phyloP scores from a whole-genome alignment of 139 green algal genomes.

The Tetraselmis chui region DNA sequence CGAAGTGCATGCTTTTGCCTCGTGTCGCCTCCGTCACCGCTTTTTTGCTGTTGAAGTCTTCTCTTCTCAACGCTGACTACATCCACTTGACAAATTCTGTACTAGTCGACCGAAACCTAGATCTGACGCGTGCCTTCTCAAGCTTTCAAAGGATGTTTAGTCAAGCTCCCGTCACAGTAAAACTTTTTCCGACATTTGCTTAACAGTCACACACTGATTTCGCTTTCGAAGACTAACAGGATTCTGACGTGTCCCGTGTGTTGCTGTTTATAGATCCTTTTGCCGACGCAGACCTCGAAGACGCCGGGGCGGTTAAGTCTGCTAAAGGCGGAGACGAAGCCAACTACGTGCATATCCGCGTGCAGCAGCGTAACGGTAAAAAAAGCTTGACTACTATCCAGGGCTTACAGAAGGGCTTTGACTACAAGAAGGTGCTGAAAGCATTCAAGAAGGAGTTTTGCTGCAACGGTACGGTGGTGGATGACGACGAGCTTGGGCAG shows the following conservation, averaged over 20 bases:
- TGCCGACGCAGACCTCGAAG: conserved; percentile 21
- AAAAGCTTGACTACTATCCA: conserved; percentile 95
- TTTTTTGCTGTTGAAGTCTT: no score
- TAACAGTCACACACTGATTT: no score
- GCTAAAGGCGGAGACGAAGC: conserved; percentile 15
- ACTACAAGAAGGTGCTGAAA: conserved; percentile 99
- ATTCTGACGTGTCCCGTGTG: neutral
- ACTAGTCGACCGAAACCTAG: neutral
- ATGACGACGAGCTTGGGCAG: conserved; percentile 89
- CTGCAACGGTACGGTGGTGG: conserved; percentile 98
- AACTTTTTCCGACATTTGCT: no score
- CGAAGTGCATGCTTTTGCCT: no score
- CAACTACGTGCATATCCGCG: conserved; percentile 85
- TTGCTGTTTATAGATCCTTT: conserved; percentile 35
- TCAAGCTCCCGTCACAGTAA: neutral
- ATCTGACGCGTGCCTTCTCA: neutral
- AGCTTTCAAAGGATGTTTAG: neutral
- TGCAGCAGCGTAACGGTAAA: conserved; percentile 96
- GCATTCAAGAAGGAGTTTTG: conserved; percentile 99
- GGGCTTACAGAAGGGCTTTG: conserved; percentile 82
- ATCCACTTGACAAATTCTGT: neutral
- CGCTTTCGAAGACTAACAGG: neutral
- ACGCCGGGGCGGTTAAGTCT: conserved; percentile 8
- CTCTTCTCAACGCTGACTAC: no score
- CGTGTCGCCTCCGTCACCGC: no score